Evolutionary conservation across 164 flowering plant species (phyloP), one percentile per base, ranked within the genome.

Genomic region (Santalum album): DNA sequence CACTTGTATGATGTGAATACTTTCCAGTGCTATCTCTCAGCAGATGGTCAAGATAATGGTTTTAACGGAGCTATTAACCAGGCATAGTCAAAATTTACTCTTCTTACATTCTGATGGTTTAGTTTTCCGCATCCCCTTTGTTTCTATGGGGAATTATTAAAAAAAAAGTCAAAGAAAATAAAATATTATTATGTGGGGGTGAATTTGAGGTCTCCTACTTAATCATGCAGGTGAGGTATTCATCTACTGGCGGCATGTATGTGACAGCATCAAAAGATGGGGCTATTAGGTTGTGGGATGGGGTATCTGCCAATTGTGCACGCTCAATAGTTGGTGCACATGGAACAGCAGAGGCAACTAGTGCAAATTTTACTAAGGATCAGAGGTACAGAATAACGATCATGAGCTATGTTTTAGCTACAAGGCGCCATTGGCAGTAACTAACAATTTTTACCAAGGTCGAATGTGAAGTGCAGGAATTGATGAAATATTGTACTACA

Each of bases 201-300:
- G 6, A 40, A 49, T 45, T 26, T 55, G 12, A 39, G 26, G 2
- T 38, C 19, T 18, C 4, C n/a, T 55, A 16, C 63, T 64, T 60
- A 16, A 19, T 25, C 29, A 24, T 68, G 64, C 61, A 89, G 96
- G 83, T 89, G 21, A 74, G 91, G 57, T 89, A 86, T 76, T 83
- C 94, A 51, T 69, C 86, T 57, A 76, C 73, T 6, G 94, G 96
- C 58, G 81, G 84, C 57, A 76, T 80, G 82, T 89, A 89, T 74
- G 94, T 82, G 12, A 86, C 96, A 47, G 89, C 91, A 49, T 83
- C 91, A 18, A 89, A 89, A 73, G 96, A 89, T 76, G 94, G 96
- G 54, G 76, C 77, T 61, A 58, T 89, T 64, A 76, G 86, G 35
- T 55, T 89, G 25, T 89, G 90, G 94, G 94, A 89, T 76, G 94